Conservation (phyloP, 108 stramenopile genomes). For the Cyclotella choctawhatcheeana region DNA sequence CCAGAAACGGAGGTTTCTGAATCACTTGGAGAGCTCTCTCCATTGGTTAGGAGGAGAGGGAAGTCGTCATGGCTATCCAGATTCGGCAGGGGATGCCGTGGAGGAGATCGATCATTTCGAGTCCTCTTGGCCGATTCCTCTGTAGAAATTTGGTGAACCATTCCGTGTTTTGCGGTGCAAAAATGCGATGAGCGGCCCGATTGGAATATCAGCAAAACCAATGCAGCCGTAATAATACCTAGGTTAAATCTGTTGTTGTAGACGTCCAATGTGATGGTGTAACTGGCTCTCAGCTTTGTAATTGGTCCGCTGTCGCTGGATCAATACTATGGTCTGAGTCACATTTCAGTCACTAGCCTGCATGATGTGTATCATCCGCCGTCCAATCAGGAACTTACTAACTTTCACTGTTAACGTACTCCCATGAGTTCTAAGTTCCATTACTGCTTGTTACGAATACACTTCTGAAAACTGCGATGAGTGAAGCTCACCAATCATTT, state of each 20-base stretch:
- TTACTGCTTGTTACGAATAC: no score
- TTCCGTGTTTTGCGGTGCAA: not conserved
- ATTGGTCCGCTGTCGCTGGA: not conserved
- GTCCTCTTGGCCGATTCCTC: not conserved
- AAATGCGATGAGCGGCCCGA: not conserved
- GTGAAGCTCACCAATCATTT: no score
- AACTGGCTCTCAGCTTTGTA: not conserved
- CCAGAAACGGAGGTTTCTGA: not conserved
- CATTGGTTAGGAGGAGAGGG: not conserved
- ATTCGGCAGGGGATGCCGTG: no score
- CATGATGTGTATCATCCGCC: no score
- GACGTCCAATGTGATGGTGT: not conserved
- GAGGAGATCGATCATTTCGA: not conserved
- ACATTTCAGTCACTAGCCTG: no score
- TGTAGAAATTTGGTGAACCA: not conserved
- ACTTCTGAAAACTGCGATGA: no score
- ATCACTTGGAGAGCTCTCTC: not conserved
- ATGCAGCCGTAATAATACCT: not conserved
- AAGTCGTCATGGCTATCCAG: not conserved
- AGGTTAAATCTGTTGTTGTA: not conserved
- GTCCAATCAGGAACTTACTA: no score
- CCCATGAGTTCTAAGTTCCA: no score
- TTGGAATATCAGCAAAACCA: not conserved
- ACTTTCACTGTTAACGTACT: no score
- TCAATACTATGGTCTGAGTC: not conserved